Percentiles rank a stretch among this genome's conserved stretches.
Evolutionary conservation across 768 basidiomycete species (phyloP).

Genomic region (Hirschioporus abietinus): DNA sequence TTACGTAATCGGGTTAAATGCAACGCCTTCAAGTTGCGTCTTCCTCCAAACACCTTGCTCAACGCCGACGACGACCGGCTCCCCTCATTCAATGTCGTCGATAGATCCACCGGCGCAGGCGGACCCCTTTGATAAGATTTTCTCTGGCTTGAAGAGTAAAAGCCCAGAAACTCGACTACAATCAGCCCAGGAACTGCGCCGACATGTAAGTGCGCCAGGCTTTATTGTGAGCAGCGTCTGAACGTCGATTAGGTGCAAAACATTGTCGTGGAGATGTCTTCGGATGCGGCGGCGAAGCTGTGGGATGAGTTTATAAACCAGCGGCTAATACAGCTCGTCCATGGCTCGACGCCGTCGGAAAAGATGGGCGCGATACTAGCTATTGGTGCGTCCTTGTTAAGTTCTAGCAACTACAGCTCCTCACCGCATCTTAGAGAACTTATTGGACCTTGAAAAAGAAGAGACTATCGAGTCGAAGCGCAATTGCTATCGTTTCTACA

Average conservation of each 20-base stretch:
- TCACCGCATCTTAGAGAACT: slow-evolving; percentile 44
- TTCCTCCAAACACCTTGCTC: not conserved
- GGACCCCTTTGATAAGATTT: slow-evolving; percentile 63
- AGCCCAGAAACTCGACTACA: slow-evolving; percentile 59
- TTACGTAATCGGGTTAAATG: not conserved
- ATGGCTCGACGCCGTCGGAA: slow-evolving; percentile 72
- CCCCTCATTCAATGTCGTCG: slow-evolving; percentile 46
- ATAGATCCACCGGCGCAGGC: slow-evolving; percentile 49
- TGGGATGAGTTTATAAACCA: slow-evolving; percentile 85
- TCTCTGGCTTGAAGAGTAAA: slow-evolving; percentile 59
- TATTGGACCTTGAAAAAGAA: slow-evolving; percentile 72
- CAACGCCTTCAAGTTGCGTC: not conserved
- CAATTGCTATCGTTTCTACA: slow-evolving; percentile 81
- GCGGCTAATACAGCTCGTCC: slow-evolving; percentile 75
- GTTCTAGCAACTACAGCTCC: slow-evolving; percentile 4
- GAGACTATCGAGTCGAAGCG: slow-evolving; percentile 77
- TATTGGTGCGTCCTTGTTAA: slow-evolving; percentile 53
- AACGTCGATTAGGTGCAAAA: slow-evolving; percentile 52
- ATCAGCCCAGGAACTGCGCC: slow-evolving; percentile 66
- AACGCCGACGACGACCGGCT: slow-evolving; percentile 1
- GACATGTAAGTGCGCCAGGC: slow-evolving; percentile 50
- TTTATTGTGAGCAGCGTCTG: slow-evolving; percentile 14
- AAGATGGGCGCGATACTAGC: slow-evolving; percentile 84
- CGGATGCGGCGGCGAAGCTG: slow-evolving; percentile 73
- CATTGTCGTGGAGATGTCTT: slow-evolving; percentile 73